A percentile compares a stretch with the other conserved stretches of the same genome.
These are phyloP conservation scores for Saccharomycopsis schoenii DNA, from an alignment of 805 yeast genomes.

Conservation along the genomic window DNA sequence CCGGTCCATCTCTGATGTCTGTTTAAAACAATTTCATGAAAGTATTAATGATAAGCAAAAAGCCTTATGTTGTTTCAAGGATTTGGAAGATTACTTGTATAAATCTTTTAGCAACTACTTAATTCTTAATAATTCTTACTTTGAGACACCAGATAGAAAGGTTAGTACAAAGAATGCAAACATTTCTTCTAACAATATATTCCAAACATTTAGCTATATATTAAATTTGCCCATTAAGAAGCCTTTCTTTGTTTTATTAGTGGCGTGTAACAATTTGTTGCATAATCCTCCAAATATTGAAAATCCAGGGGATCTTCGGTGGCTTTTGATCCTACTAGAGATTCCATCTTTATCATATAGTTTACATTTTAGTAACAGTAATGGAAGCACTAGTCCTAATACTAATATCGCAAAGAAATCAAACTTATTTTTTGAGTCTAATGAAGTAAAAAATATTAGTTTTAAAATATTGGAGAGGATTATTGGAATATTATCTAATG, in stretches of 20 bases:
- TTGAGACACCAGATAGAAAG: neutral
- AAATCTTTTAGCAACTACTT: slow-evolving; percentile 37
- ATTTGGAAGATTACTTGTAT: slow-evolving; percentile 40
- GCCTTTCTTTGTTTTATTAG: slow-evolving; percentile 48
- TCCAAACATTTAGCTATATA: slow-evolving; percentile 36
- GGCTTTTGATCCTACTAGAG: slow-evolving; percentile 59
- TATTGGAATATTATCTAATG: slow-evolving; percentile 55
- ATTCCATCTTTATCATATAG: slow-evolving; percentile 47
- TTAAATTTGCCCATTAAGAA: slow-evolving; percentile 46
- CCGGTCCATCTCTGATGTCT: slow-evolving; percentile 27
- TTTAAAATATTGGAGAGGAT: slow-evolving; percentile 62
- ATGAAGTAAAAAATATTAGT: slow-evolving; percentile 46
- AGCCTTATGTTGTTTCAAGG: slow-evolving; percentile 30
- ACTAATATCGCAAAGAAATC: neutral
- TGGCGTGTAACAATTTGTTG: slow-evolving; percentile 41
- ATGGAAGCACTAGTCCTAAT: slow-evolving; percentile 1
- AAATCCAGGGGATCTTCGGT: slow-evolving; percentile 36
- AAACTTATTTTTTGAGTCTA: slow-evolving; percentile 27
- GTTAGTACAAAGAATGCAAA: slow-evolving; percentile 36
- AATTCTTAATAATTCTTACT: slow-evolving; percentile 48
- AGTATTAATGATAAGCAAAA: slow-evolving; percentile 7
- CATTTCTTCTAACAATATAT: slow-evolving; percentile 40
- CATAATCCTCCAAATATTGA: slow-evolving; percentile 35
- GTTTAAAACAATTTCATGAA: slow-evolving; percentile 22
- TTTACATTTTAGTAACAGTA: neutral